Evolutionary conservation across 148 eudicot genomes (phyloP).

Genomic region (Arctostaphylos glauca): DNA sequence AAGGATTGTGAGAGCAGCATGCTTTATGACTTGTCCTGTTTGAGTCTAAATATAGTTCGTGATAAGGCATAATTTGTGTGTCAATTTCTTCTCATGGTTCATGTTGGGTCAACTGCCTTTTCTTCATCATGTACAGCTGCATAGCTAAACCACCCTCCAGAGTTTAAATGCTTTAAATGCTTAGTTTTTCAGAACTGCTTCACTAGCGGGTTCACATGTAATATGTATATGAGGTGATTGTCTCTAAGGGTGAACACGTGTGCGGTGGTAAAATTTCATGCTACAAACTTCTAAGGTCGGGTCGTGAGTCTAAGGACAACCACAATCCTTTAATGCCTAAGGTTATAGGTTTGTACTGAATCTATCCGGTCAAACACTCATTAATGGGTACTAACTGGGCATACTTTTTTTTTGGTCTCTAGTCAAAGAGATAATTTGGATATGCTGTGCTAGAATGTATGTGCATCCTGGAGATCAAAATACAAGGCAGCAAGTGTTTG

Average conservation of each 20-base stretch:
- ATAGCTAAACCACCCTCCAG: background rate
- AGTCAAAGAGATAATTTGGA: background rate
- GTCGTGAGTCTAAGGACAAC: background rate
- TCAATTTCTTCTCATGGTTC: background rate
- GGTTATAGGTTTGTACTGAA: background rate
- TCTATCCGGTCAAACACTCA: background rate
- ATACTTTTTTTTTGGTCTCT: background rate
- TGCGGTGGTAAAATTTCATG: background rate
- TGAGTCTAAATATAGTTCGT: background rate
- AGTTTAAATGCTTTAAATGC: background rate
- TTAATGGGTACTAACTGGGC: background rate
- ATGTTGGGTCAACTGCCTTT: background rate
- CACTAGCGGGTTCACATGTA: background rate
- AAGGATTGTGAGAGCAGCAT: background rate
- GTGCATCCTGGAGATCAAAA: background rate
- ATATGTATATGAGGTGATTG: background rate
- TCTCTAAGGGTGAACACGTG: background rate
- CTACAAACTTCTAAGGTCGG: background rate
- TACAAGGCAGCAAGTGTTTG: too few species aligned
- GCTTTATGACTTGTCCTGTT: background rate
- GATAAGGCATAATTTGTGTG: background rate
- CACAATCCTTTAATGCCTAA: background rate
- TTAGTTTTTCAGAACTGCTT: conserved; percentile 3
- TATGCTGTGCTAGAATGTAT: background rate
- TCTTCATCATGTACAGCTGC: background rate